Evolutionary conservation across 2,329 filamentous ascomycete genomes (phyloP), one percentile per base, ranked within the genome.

Genomic region (Stemphylium lycopersici): DNA sequence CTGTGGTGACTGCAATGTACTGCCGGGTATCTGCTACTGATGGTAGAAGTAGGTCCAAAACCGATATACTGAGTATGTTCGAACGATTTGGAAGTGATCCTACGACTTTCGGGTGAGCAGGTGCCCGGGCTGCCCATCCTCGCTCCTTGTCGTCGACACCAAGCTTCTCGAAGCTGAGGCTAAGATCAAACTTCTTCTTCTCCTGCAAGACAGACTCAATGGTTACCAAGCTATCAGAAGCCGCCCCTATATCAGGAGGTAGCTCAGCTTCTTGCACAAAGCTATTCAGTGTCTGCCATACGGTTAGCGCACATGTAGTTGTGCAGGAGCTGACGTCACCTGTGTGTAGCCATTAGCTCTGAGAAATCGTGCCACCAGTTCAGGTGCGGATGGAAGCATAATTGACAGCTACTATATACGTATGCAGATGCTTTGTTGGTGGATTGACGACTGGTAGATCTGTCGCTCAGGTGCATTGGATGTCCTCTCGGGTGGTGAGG

Each of bases 171-270:
- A 85, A 86, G 3, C 75, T 77, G 22, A 81, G 67, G 50, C 76
- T 83, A 11, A 83, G 67, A 63, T 87, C 85, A 60, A 83, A 87
- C 0, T 74, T 75, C 62, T 78, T 80, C 73, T 87, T 87, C 71
- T 87, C 84, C 43, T 85, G 79, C 6, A 87, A 74, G n/a, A 87
- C 75, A 39, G 80, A 76, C 63, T 87, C 84, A 47, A 87, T 79
- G 2, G 84, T 85, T 68, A 85, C 75, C 48, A 79, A 76, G 26
- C 76, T 75, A 43, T 74, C 76, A 10, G 72, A 68, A 3, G 71
- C 66, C 7, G 59, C 39, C 0, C 81, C 85, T 41, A 76, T 79
- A 71, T 84, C 79, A 15, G 74, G 58, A 11, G 82, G 76, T 15
- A 87, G 74, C 5, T 78, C 80, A 8, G 84, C 83, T 69, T 87